Evolutionary conservation across 805 yeast species (phyloP).

Genomic region (Teunomyces atbi): DNA sequence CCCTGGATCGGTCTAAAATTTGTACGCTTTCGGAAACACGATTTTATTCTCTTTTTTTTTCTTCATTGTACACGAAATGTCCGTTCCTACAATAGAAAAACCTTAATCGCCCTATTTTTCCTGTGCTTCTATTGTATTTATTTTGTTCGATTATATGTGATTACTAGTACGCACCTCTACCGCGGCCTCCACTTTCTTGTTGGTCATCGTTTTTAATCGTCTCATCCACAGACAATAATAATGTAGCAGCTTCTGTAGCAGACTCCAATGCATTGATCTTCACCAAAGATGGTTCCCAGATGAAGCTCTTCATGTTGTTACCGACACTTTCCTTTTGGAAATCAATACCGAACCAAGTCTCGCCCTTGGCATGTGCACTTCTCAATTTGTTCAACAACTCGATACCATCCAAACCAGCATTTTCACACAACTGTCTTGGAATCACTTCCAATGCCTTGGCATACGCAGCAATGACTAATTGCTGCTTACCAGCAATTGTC

Average conservation of each 20-base stretch:
- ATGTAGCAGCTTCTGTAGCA: slow-evolving; percentile 95
- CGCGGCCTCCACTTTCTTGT: slow-evolving; percentile 54
- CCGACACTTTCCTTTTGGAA: slow-evolving; percentile 80
- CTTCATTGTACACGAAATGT: not conserved
- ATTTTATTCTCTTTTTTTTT: not conserved
- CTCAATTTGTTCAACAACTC: slow-evolving; percentile 87
- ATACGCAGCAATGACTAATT: slow-evolving; percentile 84
- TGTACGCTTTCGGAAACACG: not conserved
- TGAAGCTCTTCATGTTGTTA: slow-evolving; percentile 79
- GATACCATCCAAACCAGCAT: slow-evolving; percentile 98
- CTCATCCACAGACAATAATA: slow-evolving; percentile 94
- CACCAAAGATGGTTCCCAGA: slow-evolving; percentile 98
- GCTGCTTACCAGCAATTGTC: slow-evolving; percentile 93
- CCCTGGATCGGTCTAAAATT: not conserved
- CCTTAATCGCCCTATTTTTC: not conserved
- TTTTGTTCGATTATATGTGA: not conserved
- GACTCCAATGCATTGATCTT: slow-evolving; percentile 90
- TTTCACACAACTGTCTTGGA: slow-evolving; percentile 96
- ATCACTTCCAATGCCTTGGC: slow-evolving; percentile 94
- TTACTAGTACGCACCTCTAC: slow-evolving; percentile 56
- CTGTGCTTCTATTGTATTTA: not conserved
- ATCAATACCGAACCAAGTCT: slow-evolving; percentile 89
- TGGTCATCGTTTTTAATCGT: slow-evolving; percentile 71
- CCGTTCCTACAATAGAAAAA: not conserved
- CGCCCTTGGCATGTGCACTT: slow-evolving; percentile 93